Percentiles rank a stretch among this genome's conserved stretches.
These are phyloP conservation scores for Talaromyces islandicus DNA, from an alignment of 2,329 filamentous ascomycete species.

Conservation along the genomic window DNA sequence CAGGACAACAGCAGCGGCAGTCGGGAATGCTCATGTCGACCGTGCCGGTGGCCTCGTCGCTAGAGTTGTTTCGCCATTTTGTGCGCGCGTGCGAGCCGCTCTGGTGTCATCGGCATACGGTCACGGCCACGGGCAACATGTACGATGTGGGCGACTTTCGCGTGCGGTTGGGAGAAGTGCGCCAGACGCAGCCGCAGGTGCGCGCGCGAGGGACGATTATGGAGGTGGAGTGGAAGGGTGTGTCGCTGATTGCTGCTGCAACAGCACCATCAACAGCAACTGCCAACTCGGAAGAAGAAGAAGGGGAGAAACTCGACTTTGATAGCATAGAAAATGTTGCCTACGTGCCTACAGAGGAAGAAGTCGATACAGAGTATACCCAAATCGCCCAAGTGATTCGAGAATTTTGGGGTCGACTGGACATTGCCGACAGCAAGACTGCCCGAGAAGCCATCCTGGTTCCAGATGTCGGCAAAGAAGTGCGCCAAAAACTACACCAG, in stretches of 20 bases:
- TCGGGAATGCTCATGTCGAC: conserved; percentile 33
- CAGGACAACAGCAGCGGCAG: neutral
- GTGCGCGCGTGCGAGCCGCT: conserved; percentile 36
- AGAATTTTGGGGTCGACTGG: conserved; percentile 36
- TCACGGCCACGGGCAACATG: conserved; percentile 30
- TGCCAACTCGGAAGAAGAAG: neutral
- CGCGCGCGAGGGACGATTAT: conserved; percentile 37
- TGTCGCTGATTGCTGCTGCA: conserved; percentile 25
- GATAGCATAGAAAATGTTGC: conserved; percentile 21
- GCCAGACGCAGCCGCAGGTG: conserved; percentile 32
- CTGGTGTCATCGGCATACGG: conserved; percentile 37
- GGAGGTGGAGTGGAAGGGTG: conserved; percentile 39
- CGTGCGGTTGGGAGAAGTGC: conserved; percentile 37
- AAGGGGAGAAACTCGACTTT: neutral
- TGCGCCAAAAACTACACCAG: conserved; percentile 23
- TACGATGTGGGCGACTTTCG: conserved; percentile 40
- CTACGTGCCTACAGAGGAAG: conserved; percentile 27
- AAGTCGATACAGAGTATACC: conserved; percentile 33
- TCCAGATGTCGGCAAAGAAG: conserved; percentile 34
- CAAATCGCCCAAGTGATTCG: conserved; percentile 31
- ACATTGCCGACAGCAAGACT: conserved; percentile 2
- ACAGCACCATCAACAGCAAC: neutral
- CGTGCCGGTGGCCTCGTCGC: conserved; percentile 27
- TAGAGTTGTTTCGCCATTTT: conserved; percentile 35
- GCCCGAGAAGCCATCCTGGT: conserved; percentile 35